Percentiles rank a stretch among this genome's conserved stretches.
These are phyloP conservation scores for Phytophthora pinifolia DNA, from an alignment of 352 stramenopile species.

Conservation along the genomic window DNA sequence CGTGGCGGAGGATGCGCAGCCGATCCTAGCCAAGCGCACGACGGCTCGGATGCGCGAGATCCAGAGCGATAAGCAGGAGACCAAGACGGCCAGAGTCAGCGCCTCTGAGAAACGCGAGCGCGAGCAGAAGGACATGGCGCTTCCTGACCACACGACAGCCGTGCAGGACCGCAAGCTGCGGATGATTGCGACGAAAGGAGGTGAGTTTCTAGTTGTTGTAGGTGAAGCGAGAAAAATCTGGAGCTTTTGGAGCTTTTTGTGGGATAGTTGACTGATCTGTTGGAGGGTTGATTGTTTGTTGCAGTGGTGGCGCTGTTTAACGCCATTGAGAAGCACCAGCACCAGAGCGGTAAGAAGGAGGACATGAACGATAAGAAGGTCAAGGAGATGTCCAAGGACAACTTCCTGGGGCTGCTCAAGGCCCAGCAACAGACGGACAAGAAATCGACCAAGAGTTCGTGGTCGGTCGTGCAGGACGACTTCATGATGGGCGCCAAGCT, in stretches of 20 bases:
- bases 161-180: slow-evolving; percentile 68
- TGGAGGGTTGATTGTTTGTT: slow-evolving; percentile 1
- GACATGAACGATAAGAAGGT: slow-evolving; percentile 79
- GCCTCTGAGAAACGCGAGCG: slow-evolving; percentile 71
- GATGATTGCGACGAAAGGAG: slow-evolving; percentile 84
- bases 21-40: slow-evolving; percentile 83
- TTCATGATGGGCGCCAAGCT: slow-evolving; percentile 88
- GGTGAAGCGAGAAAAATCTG: neutral
- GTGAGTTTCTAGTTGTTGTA: slow-evolving; percentile 22
- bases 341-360: slow-evolving; percentile 56
- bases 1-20: slow-evolving; percentile 61
- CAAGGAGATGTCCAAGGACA: slow-evolving; percentile 86
- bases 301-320: slow-evolving; percentile 85
- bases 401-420: slow-evolving; percentile 81
- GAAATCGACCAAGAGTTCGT: slow-evolving; percentile 54
- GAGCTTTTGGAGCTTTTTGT: neutral
- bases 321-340: slow-evolving; percentile 85
- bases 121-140: slow-evolving; percentile 78
- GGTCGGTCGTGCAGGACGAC: slow-evolving; percentile 84
- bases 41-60: slow-evolving; percentile 85
- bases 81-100: slow-evolving; percentile 65
- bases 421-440: slow-evolving; percentile 41
- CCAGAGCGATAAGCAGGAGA: slow-evolving; percentile 69
- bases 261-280: neutral
- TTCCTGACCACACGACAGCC: slow-evolving; percentile 59